These are phyloP conservation scores for Cercophora newfieldiana DNA, from an alignment of 495 filamentous ascomycete species.

Conservation along the genomic window DNA sequence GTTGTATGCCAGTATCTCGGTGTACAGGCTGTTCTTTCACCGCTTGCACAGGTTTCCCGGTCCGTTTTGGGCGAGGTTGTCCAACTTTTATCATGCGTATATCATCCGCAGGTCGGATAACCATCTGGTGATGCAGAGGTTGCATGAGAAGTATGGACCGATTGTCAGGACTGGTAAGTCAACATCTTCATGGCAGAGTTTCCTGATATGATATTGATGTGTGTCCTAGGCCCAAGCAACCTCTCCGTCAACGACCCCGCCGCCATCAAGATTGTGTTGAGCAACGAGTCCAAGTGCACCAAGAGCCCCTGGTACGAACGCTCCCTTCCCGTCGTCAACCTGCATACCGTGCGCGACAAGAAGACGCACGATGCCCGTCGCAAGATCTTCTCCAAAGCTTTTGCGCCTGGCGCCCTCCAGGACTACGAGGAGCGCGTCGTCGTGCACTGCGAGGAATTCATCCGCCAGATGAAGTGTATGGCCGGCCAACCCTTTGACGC, in stretches of 20 bases:
- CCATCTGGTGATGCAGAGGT: not conserved
- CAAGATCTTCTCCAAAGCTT: not conserved
- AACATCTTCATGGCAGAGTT: too few relatives aligned
- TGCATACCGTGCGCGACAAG: slow-evolving; percentile 1
- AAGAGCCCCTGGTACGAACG: slow-evolving; percentile 11
- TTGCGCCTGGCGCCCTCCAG: not conserved
- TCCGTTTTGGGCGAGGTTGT: slow-evolving; percentile 6
- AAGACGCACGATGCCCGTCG: slow-evolving; percentile 5
- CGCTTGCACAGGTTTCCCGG: slow-evolving; percentile 3
- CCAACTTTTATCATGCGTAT: slow-evolving; percentile 10
- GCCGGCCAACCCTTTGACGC: not conserved
- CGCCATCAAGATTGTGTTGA: slow-evolving; percentile 6
- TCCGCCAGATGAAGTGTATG: not conserved
- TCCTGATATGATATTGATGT: too few relatives aligned
- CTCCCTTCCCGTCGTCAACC: not conserved
- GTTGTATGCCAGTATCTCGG: not conserved
- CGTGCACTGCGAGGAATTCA: not conserved
- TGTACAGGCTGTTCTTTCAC: slow-evolving; percentile 5
- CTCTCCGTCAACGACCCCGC: slow-evolving; percentile 5
- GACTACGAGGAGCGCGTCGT: not conserved
- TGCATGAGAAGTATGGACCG: not conserved
- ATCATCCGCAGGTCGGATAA: slow-evolving; percentile 10
- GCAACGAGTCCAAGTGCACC: not conserved
- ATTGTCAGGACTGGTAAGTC: not conserved
- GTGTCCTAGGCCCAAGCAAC: slow-evolving; percentile 4